phyloP scores from a whole-genome alignment of 2,329 filamentous ascomycete species.

The Aspergillus viridinutans region DNA sequence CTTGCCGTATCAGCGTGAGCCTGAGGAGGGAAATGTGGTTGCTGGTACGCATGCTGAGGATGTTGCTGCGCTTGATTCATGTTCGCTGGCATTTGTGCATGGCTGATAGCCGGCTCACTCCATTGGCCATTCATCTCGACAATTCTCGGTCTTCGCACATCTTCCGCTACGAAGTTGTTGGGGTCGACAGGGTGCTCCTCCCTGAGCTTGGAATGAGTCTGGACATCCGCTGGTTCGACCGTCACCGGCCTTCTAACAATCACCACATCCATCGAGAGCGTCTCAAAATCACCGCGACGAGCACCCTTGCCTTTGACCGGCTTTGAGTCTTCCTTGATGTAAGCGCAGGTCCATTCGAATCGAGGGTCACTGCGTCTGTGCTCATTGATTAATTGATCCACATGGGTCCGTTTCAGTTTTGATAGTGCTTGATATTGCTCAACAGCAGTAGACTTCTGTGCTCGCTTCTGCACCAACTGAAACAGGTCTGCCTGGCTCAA shows the following conservation, averaged over 20 bases:
- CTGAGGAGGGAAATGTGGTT: slow-evolving; percentile 3
- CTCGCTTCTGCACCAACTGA: slow-evolving; percentile 27
- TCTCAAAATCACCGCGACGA: slow-evolving; percentile 27
- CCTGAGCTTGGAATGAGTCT: slow-evolving; percentile 7
- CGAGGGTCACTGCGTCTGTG: slow-evolving; percentile 24
- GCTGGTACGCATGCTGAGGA: slow-evolving; percentile 9
- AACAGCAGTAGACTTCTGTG: slow-evolving; percentile 22
- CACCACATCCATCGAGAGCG: slow-evolving; percentile 32
- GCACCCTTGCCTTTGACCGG: slow-evolving; percentile 24
- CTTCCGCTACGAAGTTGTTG: slow-evolving; percentile 1
- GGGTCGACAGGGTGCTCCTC: slow-evolving; percentile 4
- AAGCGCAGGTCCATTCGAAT: slow-evolving; percentile 38
- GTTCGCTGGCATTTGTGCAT: slow-evolving; percentile 1
- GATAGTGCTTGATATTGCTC: slow-evolving; percentile 29
- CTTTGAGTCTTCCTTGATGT: slow-evolving; percentile 29
- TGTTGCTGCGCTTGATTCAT: slow-evolving; percentile 8
- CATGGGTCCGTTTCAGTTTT: slow-evolving; percentile 26
- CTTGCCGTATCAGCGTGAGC: neutral
- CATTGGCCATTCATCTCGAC: slow-evolving; percentile 1
- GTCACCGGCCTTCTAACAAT: slow-evolving; percentile 26
- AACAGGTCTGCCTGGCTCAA: slow-evolving; percentile 29
- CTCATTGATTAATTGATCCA: slow-evolving; percentile 34
- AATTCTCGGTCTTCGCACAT: slow-evolving; percentile 3
- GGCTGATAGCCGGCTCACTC: neutral
- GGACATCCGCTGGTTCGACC: slow-evolving; percentile 14